Evolutionary conservation across 306 rosid species (phyloP).

Genomic region (Clitoria ternatea): DNA sequence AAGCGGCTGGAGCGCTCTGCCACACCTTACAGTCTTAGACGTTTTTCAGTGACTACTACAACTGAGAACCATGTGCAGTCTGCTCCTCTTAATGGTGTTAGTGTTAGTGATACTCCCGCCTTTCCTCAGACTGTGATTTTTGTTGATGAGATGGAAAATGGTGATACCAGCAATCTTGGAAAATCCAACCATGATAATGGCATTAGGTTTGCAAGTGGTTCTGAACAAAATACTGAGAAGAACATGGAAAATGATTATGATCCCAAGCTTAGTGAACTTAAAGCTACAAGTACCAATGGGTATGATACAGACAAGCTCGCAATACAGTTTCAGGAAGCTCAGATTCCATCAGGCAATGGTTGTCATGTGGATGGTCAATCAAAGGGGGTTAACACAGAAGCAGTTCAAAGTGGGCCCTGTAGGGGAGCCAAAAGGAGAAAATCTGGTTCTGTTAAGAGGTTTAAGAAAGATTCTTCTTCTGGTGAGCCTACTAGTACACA

Average conservation of each 20-base stretch:
- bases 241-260: constrained; percentile 56
- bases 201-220: constrained; percentile 24
- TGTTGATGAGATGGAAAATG: constrained; percentile 36
- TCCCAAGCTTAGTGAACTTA: constrained; percentile 83
- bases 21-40: constrained; percentile 46
- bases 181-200: constrained; percentile 23
- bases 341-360: constrained; percentile 26
- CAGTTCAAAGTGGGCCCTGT: constrained; percentile 39
- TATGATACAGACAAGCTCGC: constrained; percentile 39
- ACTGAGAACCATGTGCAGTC: constrained; percentile 38
- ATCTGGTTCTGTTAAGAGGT: constrained; percentile 83
- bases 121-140: constrained; percentile 41
- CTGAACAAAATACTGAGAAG: constrained; percentile 19
- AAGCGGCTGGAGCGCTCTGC: constrained; percentile 64
- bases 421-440: constrained; percentile 77
- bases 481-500: constrained; percentile 38
- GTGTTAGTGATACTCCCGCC: constrained; percentile 29
- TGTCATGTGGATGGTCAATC: constrained; percentile 31
- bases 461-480: constrained; percentile 45
- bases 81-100: constrained; percentile 31
- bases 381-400: constrained; percentile 35
- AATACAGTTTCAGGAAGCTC: constrained; percentile 43
- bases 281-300: constrained; percentile 39
- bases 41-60: constrained; percentile 31
- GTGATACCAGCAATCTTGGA: constrained; percentile 23